Conservation (phyloP, 1,284 basidiomycete species). For the Irpex sp. region DNA sequence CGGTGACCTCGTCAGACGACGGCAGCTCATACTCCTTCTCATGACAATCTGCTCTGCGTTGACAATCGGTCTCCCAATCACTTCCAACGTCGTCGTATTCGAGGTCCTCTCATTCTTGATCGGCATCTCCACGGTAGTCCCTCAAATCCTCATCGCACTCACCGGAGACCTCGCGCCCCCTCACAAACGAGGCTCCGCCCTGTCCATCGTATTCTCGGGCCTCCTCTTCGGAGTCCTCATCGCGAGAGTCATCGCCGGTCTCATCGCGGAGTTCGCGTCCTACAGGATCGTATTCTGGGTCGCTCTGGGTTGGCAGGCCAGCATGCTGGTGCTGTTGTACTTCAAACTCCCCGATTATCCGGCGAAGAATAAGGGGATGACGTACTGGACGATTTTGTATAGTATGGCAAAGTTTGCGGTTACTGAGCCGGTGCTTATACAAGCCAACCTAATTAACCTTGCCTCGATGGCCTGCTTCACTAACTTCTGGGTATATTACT, state of each 20-base stretch:
- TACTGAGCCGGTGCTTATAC: constrained; percentile 49
- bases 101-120: constrained; percentile 44
- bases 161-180: constrained; percentile 51
- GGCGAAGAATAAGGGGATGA: constrained; percentile 36
- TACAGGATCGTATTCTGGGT: constrained; percentile 49
- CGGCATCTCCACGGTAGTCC: constrained; percentile 40
- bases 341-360: constrained; percentile 49
- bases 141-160: constrained; percentile 46
- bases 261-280: constrained; percentile 41
- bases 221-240: constrained; percentile 47
- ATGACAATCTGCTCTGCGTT: constrained; percentile 34
- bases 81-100: constrained; percentile 38
- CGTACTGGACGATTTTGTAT: constrained; percentile 41
- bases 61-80: constrained; percentile 45
- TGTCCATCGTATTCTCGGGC: constrained; percentile 49
- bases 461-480: constrained; percentile 37
- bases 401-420: constrained; percentile 44
- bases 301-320: constrained; percentile 36
- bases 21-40: constrained; percentile 40
- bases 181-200: constrained; percentile 40
- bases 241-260: constrained; percentile 44
- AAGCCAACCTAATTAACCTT: constrained; percentile 39
- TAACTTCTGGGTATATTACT: constrained; percentile 36
- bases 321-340: constrained; percentile 36
- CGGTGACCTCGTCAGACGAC: constrained; percentile 49